Evolutionary conservation across 805 yeast species (phyloP), one percentile per base, ranked within the genome.

Genomic region (Yarrowia osloensis): DNA sequence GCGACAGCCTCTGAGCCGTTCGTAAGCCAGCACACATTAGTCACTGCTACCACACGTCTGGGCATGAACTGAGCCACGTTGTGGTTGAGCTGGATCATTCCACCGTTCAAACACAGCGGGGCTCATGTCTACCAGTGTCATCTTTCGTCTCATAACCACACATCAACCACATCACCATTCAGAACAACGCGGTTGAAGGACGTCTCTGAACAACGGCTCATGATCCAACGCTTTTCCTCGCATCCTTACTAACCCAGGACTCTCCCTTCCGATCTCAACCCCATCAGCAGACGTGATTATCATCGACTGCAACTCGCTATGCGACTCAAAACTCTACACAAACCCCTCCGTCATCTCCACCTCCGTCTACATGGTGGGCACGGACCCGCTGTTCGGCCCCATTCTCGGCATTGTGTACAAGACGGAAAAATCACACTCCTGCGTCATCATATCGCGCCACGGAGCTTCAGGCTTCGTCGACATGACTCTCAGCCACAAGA

Each of bases 381-480:
- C 71, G 21, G 81, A 78, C 71, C 70, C 74, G 12, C 72, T 77
- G 31, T 73, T 74, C 50, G 80, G 80, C 50, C 69, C 70, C 19
- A 70, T 77, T 11, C 55, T 78, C n/a, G 77, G 79, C 2, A 68
- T 77, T 5, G 73, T 78, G 8, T 78, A 77, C 70, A 70, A 73
- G 7, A 68, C 67, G 31, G 67, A 67, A 2, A 68, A 70, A 19
- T 42, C 69, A 7, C 70, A 72, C 29, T 72, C 76, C 21, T 74
- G 76, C 2, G 68, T 78, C 15, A 69, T 78, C 12, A 66, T 78
- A 15, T 74, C 78, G 26, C 67, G 75, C 67, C 86, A 86, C 69
- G 98, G 98, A 0, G 82, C 85, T 42, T 80, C 88, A 3, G 81
- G 84, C 31, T 85, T 84, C 71, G 81, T 82, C 33, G 81, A 87